phyloP scores from a whole-genome alignment of 768 basidiomycete species.

The Piloderma croceum region DNA sequence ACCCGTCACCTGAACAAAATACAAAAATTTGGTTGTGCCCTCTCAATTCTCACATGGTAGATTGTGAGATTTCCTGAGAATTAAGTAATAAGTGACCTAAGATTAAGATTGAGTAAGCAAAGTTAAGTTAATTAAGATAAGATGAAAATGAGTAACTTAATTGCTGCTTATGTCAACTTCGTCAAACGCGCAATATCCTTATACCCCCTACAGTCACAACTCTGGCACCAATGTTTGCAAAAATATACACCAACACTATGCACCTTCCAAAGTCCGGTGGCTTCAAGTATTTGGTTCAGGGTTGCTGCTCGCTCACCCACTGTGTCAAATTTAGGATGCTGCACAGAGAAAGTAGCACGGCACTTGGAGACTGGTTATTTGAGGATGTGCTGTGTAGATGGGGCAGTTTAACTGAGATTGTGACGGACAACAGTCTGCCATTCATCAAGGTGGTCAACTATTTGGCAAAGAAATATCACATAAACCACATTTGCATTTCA shows the following conservation, averaged over 20 bases:
- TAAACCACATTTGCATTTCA: slow-evolving; percentile 40
- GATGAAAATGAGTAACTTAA: no score
- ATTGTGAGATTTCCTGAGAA: no score
- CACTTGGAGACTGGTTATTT: slow-evolving; percentile 28
- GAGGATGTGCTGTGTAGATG: slow-evolving; percentile 34
- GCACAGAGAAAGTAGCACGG: slow-evolving; percentile 20
- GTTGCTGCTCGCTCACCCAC: slow-evolving; percentile 25
- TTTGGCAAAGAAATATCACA: slow-evolving; percentile 37
- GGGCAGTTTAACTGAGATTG: slow-evolving; percentile 33
- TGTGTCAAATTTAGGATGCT: slow-evolving; percentile 30
- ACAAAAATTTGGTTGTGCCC: no score
- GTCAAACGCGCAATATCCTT: no score
- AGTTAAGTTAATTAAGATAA: no score
- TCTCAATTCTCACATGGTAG: no score
- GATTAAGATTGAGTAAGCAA: no score
- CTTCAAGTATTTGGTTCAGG: slow-evolving; percentile 33
- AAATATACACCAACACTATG: slow-evolving; percentile 38
- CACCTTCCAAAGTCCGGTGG: slow-evolving; percentile 29
- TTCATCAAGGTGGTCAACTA: slow-evolving; percentile 28
- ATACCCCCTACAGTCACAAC: no score
- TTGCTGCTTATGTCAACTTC: no score
- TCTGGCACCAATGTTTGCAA: no score
- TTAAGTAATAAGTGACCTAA: no score
- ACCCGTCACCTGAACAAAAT: no score
- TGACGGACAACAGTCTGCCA: slow-evolving; percentile 37